phyloP scores from a whole-genome alignment of 2,329 filamentous ascomycete genomes.

The Fusarium sp. region DNA sequence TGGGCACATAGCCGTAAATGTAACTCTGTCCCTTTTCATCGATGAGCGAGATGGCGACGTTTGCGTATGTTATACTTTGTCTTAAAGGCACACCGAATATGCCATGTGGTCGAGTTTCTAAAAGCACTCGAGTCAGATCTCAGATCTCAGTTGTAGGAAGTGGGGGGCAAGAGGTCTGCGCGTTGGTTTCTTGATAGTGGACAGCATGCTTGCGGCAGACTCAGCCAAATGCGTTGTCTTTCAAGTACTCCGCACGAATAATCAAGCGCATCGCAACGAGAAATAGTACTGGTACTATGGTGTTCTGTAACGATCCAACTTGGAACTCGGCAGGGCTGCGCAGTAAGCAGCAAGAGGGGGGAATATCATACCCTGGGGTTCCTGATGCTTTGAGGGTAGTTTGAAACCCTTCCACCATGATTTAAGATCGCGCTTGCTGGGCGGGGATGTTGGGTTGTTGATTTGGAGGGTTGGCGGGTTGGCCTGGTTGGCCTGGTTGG shows the following conservation, averaged over 20 bases:
- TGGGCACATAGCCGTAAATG: slow-evolving; percentile 98
- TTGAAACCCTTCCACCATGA: slow-evolving; percentile 99
- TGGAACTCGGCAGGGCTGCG: slow-evolving; percentile 12
- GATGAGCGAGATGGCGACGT: slow-evolving; percentile 95
- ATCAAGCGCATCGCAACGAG: slow-evolving; percentile 12
- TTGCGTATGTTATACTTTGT: slow-evolving; percentile 96
- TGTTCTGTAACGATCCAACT: slow-evolving; percentile 12
- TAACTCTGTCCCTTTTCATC: slow-evolving; percentile 94
- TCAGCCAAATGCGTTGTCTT: neutral
- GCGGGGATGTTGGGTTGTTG: slow-evolving; percentile 72
- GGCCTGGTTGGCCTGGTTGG: slow-evolving; percentile 51
- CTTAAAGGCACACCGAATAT: slow-evolving; percentile 96
- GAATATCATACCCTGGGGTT: slow-evolving; percentile 63
- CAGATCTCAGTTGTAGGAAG: slow-evolving; percentile 7
- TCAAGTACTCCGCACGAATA: neutral
- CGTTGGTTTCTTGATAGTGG: neutral
- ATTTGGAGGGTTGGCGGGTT: slow-evolving; percentile 49
- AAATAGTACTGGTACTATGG: neutral
- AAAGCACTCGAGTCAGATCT: slow-evolving; percentile 39
- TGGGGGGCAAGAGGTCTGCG: slow-evolving; percentile 2
- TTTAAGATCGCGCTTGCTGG: slow-evolving; percentile 87
- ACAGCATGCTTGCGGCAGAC: slow-evolving; percentile 5
- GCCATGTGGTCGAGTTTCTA: slow-evolving; percentile 70
- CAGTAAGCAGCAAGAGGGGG: slow-evolving; percentile 12
- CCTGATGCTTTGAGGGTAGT: slow-evolving; percentile 70